Evolutionary conservation across 1,139 yeast species (phyloP), one percentile per base, ranked within the genome.

Genomic region (Lodderomyces parapsilosis): DNA sequence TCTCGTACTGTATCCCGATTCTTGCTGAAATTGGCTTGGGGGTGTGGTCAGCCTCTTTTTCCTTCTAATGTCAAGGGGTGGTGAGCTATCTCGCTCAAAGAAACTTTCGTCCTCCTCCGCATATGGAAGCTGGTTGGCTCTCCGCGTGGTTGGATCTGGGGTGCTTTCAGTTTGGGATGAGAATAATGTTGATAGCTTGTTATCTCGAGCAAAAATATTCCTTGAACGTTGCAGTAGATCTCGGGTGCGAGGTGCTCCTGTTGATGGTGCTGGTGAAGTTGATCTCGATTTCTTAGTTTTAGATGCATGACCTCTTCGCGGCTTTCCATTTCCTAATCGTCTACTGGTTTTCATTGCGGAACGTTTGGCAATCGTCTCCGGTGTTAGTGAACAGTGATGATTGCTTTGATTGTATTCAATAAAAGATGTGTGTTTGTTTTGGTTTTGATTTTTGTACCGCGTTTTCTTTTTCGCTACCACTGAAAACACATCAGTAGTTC

Each of bases 91-190:
- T 44, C 77, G 50, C 43, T 70, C 71, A 52, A 13, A 14, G 9
- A 34, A n/a, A 6, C 17, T 10, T 46, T 73, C 78, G 42, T 72
- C 77, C 47, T 72, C 76, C 38, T 44, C 46, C 15, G 41, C 33
- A 22, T 35, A 18, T 11, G 38, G 19, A 18, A 27, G 27, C 20
- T 20, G 25, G 11, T 6, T 39, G 34, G 15, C 14, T 8, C 32
- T 41, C 31, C 14, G 42, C 20, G 19, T 13, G 19, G n/a, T 30
- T 30, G 33, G 33, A 30, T 30, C 33, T 8, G 33, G 33, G 4
- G 33, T 30, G 33, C 33, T 30, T 27, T 36, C 34, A 8, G 17
- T 34, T 27, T 27, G 40, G 2, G 45, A 32, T 10, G 41, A 31
- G 33, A 42, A 43, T 20, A 45, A 33, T 15, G 27, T 36, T 5